Base-by-base conservation (phyloP, 805 yeast genomes). In the Metschnikowia continentalis region DNA sequence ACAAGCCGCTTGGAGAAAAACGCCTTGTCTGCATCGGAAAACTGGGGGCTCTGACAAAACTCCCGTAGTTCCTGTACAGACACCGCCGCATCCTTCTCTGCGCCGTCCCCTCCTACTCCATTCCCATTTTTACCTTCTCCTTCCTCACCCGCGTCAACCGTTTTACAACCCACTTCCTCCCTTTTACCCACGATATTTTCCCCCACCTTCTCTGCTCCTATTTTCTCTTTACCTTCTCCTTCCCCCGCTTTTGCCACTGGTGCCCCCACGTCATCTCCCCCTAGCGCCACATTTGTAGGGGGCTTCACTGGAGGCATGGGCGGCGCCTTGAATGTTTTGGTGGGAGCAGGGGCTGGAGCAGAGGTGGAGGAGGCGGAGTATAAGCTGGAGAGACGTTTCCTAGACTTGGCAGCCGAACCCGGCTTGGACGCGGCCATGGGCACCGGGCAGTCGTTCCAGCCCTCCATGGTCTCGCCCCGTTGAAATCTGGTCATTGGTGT, bases 391-490 rank as follows among this genome's bases (percentile, higher is more conserved):
- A 41, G 56, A 43, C 59, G 46, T 42, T 47, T 52, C 41, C 53
- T 32, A 19, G 54, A 26, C 36, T 53, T 49, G 13, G 49, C 32
- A n/a, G 51, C 36, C 13, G 52, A 43, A 37, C 47, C 39, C 39
- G 49, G 46, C 33, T 22, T 48, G 43, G 50, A 45, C 7, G 54
- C 49, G 20, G 62, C 49, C 60, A 62, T 58, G 7, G 64, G 54
- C 1, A 74, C 65, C 0, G 84, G 84, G 60, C 84, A 81, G 62
- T 82, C 88, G 58, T 82, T 82, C 86, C 86, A 82, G 13, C 86
- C 86, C 53, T 68, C 72, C 57, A 69, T 68, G 32, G 62, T 59
- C 36, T 66, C 75, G 22, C 46, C 46, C 23, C 46, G 46, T 20
- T 42, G 46, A n/a, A 20, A 42, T 15, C 46, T 42, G 20, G 46